phyloP scores from a whole-genome alignment of 495 filamentous ascomycete genomes.

The Tuber magnatum region DNA sequence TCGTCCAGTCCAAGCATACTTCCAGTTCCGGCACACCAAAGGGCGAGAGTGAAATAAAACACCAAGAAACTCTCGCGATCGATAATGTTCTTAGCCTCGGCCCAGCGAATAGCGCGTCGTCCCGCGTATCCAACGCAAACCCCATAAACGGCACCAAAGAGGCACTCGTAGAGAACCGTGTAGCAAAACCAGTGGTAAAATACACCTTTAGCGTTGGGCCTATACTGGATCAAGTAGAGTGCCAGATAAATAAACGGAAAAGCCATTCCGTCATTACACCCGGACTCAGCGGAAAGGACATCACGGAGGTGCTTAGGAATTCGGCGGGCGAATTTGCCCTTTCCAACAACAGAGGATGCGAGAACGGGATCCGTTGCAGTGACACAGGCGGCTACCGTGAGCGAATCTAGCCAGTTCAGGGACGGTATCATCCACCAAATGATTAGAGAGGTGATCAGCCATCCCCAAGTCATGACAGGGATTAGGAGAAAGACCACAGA shows the following conservation, averaged over 20 bases:
- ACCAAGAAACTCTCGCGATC: constrained; percentile 96
- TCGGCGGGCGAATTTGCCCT: constrained; percentile 95
- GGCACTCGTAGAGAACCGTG: constrained; percentile 91
- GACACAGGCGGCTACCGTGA: constrained; percentile 83
- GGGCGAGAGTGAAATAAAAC: constrained; percentile 94
- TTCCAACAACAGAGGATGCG: constrained; percentile 95
- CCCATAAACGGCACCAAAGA: constrained; percentile 85
- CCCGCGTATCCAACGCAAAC: constrained; percentile 81
- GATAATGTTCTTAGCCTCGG: constrained; percentile 77
- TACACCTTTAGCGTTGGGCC: constrained; percentile 59
- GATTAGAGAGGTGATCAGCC: constrained; percentile 89
- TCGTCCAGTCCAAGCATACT: constrained; percentile 91
- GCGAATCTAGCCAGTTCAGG: constrained; percentile 79
- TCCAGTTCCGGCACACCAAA: constrained; percentile 94
- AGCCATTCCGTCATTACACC: constrained; percentile 99
- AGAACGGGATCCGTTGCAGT: constrained; percentile 97
- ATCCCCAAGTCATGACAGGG: constrained; percentile 96
- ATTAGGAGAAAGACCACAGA: constrained; percentile 82
- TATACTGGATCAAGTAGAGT: constrained; percentile 77
- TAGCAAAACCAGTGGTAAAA: constrained; percentile 81
- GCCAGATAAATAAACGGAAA: constrained; percentile 96
- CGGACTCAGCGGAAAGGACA: constrained; percentile 90
- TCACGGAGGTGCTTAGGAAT: constrained; percentile 97
- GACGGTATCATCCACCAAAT: constrained; percentile 89
- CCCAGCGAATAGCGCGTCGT: constrained; percentile 81